Percentiles rank a stretch among this genome's conserved stretches.
Conservation (phyloP, 2,329 filamentous ascomycete species). For the Clonostachys solani region DNA sequence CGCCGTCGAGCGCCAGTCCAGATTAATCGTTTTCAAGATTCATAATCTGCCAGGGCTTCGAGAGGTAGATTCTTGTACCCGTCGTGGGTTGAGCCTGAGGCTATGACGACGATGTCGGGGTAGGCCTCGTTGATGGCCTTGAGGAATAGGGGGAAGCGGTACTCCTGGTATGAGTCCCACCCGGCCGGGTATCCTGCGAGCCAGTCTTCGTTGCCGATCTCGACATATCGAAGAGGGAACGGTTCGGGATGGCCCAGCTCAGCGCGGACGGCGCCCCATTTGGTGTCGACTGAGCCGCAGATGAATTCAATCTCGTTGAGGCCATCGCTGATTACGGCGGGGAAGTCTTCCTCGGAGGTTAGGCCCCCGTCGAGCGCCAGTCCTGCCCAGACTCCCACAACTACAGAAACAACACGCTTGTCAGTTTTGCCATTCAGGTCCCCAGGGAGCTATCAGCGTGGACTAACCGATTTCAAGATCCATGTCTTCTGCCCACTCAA, state of each 20-base stretch:
- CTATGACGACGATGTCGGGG: constrained; percentile 52
- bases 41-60: constrained; percentile 37
- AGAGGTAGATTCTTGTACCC: constrained; percentile 30
- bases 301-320: constrained; percentile 62
- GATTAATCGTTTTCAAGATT: too few species aligned
- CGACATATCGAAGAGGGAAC: constrained; percentile 56
- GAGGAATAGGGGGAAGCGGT: constrained; percentile 56
- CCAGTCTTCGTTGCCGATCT: constrained; percentile 67
- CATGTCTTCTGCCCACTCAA: constrained; percentile 57
- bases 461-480: constrained; percentile 42
- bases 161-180: constrained; percentile 44
- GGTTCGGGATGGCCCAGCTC: constrained; percentile 57
- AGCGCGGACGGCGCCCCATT: constrained; percentile 54
- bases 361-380: constrained; percentile 49
- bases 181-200: constrained; percentile 43
- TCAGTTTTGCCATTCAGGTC: not conserved
- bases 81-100: constrained; percentile 40
- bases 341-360: constrained; percentile 44
- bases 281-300: constrained; percentile 44
- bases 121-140: constrained; percentile 52
- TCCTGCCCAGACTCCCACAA: constrained; percentile 55
- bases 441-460: not conserved
- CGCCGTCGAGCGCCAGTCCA: constrained; percentile 52
- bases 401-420: constrained; percentile 11
- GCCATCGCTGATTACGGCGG: constrained; percentile 53